Conservation (phyloP, 768 basidiomycete species). For the Cyclocybe cylindracea region DNA sequence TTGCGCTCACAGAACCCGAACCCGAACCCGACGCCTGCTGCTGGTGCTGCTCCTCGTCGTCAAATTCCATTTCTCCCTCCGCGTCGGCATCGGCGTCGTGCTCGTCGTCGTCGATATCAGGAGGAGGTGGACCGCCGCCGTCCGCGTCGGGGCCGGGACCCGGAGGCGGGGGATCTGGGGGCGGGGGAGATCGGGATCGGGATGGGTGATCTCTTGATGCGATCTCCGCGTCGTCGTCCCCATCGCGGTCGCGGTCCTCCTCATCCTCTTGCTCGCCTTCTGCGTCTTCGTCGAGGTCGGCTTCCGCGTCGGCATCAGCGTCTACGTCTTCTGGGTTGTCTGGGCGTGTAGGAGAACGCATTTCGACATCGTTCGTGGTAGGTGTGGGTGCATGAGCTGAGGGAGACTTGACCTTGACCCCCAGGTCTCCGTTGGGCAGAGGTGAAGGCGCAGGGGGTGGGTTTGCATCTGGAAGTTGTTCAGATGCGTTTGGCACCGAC, state of each 20-base stretch:
- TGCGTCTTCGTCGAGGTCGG: constrained; percentile 19
- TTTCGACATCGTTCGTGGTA: neutral
- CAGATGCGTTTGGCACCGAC: no score
- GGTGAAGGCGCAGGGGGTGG: no score
- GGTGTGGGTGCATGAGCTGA: neutral
- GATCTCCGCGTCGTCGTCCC: constrained; percentile 22
- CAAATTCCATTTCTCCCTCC: constrained; percentile 35
- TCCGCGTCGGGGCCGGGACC: constrained; percentile 1
- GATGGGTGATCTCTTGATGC: constrained; percentile 20
- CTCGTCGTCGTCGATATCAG: constrained; percentile 8
- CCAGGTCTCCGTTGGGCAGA: neutral
- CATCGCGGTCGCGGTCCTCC: constrained; percentile 11
- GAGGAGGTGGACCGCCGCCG: constrained; percentile 1
- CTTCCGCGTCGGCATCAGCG: constrained; percentile 11
- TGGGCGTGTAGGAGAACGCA: neutral
- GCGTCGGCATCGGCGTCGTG: constrained; percentile 28
- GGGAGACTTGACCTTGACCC: neutral
- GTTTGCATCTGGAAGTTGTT: no score
- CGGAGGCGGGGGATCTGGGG: constrained; percentile 16
- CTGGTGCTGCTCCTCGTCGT: constrained; percentile 21
- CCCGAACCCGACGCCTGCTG: neutral
- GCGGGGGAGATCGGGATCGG: constrained; percentile 20
- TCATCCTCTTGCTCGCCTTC: constrained; percentile 8
- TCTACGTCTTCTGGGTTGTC: constrained; percentile 12
- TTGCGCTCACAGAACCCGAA: neutral